Base-by-base conservation (phyloP, 208 protist genomes). In the Trypanosoma grayi region DNA sequence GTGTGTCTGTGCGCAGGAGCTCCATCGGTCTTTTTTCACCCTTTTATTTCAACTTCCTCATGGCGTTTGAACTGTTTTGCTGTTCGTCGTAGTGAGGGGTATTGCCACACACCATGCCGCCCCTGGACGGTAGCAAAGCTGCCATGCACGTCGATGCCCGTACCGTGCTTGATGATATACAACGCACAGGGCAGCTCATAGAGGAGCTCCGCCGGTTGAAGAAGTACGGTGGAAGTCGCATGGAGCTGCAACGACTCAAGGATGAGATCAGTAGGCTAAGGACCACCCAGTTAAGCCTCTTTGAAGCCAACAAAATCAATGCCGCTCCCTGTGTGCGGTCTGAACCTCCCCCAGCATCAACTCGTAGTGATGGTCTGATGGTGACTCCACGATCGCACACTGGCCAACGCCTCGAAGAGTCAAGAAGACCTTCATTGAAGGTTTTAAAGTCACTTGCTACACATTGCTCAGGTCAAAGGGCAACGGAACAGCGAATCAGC, bases 121-220 rank as follows among this genome's bases (percentile, higher is more conserved):
- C 47, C n/a, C 22, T 39, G 1, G 14, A 60, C 48, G 4, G 9
- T 11, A 51, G 4, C 4, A 60, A 55, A 44, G 16, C 34, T 7
- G 40, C 59, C 4, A 46, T 24, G 46, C 53, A 44, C 24, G 31
- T 46, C 51, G 51, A 58, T 31, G 55, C 57, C n/a, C 43, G 61
- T 60, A 53, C 75, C 16, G 52, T 85, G 18, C 57, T 85, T 40
- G 65, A 64, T 4, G 67, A 75, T 41, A 81, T 85, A 47, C 43
- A 65, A 28, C 58, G 70, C 39, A 85, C 74, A 2, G 61, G 67
- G 25, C 37, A 69, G 22, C 66, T 85, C 8, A 60, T 85, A 34
- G 62, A 67, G 30, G 65, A 62, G 24, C 76, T 81, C 20, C 55
- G 70, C 9, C 48, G 36, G 4, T 33, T 85, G 18, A 85, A 85